phyloP scores from a whole-genome alignment of 257 asterid species.

The Thymus mandschuricus region DNA sequence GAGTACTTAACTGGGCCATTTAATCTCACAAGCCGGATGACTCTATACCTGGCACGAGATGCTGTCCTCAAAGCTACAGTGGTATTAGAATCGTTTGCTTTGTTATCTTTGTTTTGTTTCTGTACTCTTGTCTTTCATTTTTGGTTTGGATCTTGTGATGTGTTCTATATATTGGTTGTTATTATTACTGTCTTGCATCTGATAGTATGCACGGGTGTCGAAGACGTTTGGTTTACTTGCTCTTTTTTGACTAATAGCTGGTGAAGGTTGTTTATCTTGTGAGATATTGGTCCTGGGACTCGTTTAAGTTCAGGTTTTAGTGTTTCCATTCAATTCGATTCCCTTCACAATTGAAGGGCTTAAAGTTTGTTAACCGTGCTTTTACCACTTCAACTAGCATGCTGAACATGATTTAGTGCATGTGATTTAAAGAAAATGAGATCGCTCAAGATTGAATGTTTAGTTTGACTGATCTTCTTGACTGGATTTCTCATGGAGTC shows the following conservation, averaged over 20 bases:
- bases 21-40: constrained; percentile 87
- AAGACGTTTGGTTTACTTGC: background rate
- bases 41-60: constrained; percentile 75
- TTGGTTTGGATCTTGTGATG: constrained; percentile 6
- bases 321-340: background rate
- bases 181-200: background rate
- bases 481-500: background rate
- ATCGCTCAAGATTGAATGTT: background rate
- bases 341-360: background rate
- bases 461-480: background rate
- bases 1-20: constrained; percentile 81
- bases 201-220: constrained; percentile 3
- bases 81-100: constrained; percentile 41
- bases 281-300: background rate
- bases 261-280: background rate
- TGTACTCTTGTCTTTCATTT: background rate
- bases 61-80: constrained; percentile 79
- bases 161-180: constrained; percentile 1
- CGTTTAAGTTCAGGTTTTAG: background rate
- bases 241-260: constrained; percentile 3
- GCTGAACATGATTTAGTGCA: background rate
- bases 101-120: background rate
- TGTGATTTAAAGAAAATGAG: background rate
- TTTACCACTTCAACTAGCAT: background rate
- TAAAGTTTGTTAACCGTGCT: background rate